Percentiles rank a stretch among this genome's conserved stretches.
These are phyloP conservation scores for Podospora pseudocomata DNA, from an alignment of 495 filamentous ascomycete genomes.

Conservation along the genomic window DNA sequence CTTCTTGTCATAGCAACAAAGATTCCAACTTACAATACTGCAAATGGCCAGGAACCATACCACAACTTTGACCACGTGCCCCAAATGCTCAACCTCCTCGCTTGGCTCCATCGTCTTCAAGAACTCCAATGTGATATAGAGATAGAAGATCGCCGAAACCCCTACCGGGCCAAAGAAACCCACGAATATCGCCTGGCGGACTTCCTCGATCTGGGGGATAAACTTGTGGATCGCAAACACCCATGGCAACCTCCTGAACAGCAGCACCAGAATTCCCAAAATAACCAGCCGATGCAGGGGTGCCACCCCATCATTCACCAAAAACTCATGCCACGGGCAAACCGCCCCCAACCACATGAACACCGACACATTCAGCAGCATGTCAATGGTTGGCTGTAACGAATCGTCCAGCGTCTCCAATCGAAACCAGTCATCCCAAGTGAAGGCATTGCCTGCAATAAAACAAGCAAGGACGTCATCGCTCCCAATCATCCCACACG, in stretches of 20 bases:
- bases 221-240: constrained; percentile 68
- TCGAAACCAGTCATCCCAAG: constrained; percentile 91
- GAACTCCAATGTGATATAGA: constrained; percentile 75
- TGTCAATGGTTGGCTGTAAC: constrained; percentile 86
- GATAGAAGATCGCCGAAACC: constrained; percentile 88
- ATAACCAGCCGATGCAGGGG: constrained; percentile 74
- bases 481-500: constrained; percentile 83
- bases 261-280: constrained; percentile 74
- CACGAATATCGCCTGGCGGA: constrained; percentile 72
- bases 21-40: constrained; percentile 65
- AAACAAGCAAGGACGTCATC: constrained; percentile 94
- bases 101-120: constrained; percentile 55
- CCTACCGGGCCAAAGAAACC: constrained; percentile 95
- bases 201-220: constrained; percentile 75
- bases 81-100: constrained; percentile 60
- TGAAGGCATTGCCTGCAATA: constrained; percentile 87
- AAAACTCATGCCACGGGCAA: constrained; percentile 74
- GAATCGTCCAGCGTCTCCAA: constrained; percentile 83
- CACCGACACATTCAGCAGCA: constrained; percentile 69
- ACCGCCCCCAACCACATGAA: constrained; percentile 93
- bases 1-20: not conserved
- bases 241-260: constrained; percentile 75
- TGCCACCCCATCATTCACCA: constrained; percentile 59
- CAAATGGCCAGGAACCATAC: constrained; percentile 86
- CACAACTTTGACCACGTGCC: constrained; percentile 63